Conservation (phyloP, 2,329 filamentous ascomycete genomes). For the Colletotrichum destructivum region DNA sequence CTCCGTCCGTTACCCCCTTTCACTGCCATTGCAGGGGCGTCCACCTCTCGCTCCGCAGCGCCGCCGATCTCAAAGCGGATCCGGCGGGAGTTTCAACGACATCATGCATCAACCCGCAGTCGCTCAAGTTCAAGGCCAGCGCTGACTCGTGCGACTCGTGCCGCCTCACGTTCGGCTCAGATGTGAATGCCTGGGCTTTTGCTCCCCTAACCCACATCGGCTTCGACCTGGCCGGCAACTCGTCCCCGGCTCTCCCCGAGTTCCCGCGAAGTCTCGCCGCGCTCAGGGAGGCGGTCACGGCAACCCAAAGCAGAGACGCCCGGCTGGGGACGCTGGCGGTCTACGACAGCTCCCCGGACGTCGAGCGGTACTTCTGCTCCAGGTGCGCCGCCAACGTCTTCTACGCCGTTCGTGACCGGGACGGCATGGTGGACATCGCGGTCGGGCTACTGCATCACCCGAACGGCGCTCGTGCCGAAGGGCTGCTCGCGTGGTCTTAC, state of each 20-base stretch:
- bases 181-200: constrained; percentile 64
- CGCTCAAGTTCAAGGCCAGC: constrained; percentile 55
- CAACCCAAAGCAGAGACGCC: constrained; percentile 49
- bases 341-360: constrained; percentile 60
- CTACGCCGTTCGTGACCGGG: constrained; percentile 57
- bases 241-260: not conserved
- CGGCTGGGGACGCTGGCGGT: constrained; percentile 59
- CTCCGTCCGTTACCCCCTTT: constrained; percentile 51
- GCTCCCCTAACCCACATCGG: constrained; percentile 56
- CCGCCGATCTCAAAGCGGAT: constrained; percentile 49
- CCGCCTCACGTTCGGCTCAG: constrained; percentile 56
- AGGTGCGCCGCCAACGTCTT: constrained; percentile 64
- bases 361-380: constrained; percentile 65
- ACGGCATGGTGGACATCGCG: constrained; percentile 59
- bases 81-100: constrained; percentile 51
- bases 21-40: constrained; percentile 64
- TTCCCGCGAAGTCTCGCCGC: constrained; percentile 51
- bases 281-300: constrained; percentile 54
- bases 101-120: constrained; percentile 59
- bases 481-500: constrained; percentile 58
- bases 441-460: constrained; percentile 60
- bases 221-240: constrained; percentile 44
- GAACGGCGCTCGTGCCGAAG: constrained; percentile 63
- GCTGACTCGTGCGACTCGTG: constrained; percentile 66
- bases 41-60: constrained; percentile 55